These are phyloP conservation scores for Calocybe gangraenosa DNA, from an alignment of 768 basidiomycete genomes.

Conservation along the genomic window DNA sequence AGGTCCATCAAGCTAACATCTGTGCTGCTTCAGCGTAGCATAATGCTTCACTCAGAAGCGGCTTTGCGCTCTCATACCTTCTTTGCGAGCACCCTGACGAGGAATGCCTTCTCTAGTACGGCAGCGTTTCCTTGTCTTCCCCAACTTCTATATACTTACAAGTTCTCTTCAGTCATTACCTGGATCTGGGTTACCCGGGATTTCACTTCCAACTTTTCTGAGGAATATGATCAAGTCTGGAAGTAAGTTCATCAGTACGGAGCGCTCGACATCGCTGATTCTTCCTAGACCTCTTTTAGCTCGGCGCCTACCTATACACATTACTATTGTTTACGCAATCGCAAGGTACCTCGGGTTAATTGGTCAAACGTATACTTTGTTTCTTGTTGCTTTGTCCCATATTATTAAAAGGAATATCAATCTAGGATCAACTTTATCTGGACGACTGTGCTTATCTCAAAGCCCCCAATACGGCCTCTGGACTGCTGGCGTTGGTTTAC, in stretches of 20 bases:
- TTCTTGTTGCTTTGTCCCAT: neutral
- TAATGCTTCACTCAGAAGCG: neutral
- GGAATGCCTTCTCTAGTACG: conserved; percentile 8
- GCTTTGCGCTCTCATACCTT: neutral
- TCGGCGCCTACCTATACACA: neutral
- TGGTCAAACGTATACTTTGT: conserved; percentile 14
- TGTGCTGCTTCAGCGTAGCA: too few relatives aligned
- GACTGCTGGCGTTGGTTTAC: conserved; percentile 11
- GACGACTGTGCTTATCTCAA: conserved; percentile 6
- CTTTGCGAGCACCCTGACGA: conserved; percentile 3
- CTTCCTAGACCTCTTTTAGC: neutral
- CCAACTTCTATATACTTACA: too few relatives aligned
- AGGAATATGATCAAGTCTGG: conserved; percentile 10
- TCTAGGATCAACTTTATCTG: conserved; percentile 8
- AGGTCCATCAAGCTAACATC: too few relatives aligned
- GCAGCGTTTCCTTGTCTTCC: neutral
- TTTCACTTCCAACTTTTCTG: conserved; percentile 4
- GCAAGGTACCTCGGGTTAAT: conserved; percentile 15
- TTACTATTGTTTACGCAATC: conserved; percentile 11
- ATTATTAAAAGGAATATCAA: neutral
- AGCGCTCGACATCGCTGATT: neutral
- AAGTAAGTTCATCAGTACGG: conserved; percentile 3
- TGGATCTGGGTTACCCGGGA: conserved; percentile 9
- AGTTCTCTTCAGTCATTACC: conserved; percentile 3
- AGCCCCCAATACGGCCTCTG: neutral